Percentiles rank a stretch among this genome's conserved stretches.
Evolutionary conservation across 176 grass and related monocot genomes (phyloP).

Genomic region (Sorghum bicolor): Sorghum_bicolor_NCBIv3 NC_012871.2:66449001-66449500

Average conservation of each 20-base stretch:
- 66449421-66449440: not conserved
- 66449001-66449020: slow-evolving; percentile 56
- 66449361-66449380: not conserved
- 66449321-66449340: not conserved
- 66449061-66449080: slow-evolving; percentile 7
- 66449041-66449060: slow-evolving; percentile 56
- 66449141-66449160: not conserved
- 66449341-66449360: not conserved
- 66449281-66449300: not conserved
- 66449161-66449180: not conserved
- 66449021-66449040: slow-evolving; percentile 55
- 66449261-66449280: not conserved
- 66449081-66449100: not conserved
- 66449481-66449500: not conserved
- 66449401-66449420: not conserved
- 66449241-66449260: not conserved
- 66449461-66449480: not conserved
- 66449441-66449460: not conserved
- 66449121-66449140: not conserved
- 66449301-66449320: not conserved
- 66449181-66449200: not conserved
- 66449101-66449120: not conserved
- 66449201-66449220: not conserved
- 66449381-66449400: not conserved
- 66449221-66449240: not conserved